Evolutionary conservation across 768 basidiomycete genomes (phyloP).

Genomic region (Mycena galericulata): DNA sequence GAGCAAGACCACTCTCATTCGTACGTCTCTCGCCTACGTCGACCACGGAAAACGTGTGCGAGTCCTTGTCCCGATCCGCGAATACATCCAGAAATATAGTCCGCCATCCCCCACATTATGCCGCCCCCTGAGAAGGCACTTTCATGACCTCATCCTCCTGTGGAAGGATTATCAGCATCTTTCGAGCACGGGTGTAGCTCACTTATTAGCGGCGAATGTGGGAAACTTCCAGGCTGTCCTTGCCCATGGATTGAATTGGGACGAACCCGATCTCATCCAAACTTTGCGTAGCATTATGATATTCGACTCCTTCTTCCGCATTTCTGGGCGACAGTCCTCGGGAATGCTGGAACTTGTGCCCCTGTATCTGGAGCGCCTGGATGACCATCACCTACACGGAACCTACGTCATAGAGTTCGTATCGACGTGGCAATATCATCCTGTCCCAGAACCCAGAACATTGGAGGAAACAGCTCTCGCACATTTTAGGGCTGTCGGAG

Average conservation of each 20-base stretch:
- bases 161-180: conserved; percentile 32
- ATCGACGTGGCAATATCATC: conserved; percentile 12
- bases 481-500: conserved; percentile 6
- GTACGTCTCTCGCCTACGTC: too few relatives aligned
- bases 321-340: background rate
- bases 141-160: background rate
- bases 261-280: conserved; percentile 22
- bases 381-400: background rate
- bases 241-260: conserved; percentile 7
- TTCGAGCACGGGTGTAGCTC: conserved; percentile 4
- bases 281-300: conserved; percentile 19
- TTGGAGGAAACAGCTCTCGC: conserved; percentile 3
- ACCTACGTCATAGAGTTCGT: conserved; percentile 9
- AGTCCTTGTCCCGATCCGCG: too few relatives aligned
- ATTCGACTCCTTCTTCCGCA: conserved; percentile 14
- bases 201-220: conserved; percentile 10
- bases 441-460: background rate
- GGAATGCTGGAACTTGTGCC: conserved; percentile 15
- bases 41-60: too few relatives aligned
- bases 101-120: too few relatives aligned
- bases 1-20: too few relatives aligned
- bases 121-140: background rate
- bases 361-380: conserved; percentile 3
- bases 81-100: too few relatives aligned
- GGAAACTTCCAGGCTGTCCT: conserved; percentile 24